A percentile compares a stretch with the other conserved stretches of the same genome.
These are phyloP conservation scores for Porcisia deanei DNA, from an alignment of 208 protist genomes.

Conservation along the genomic window DNA sequence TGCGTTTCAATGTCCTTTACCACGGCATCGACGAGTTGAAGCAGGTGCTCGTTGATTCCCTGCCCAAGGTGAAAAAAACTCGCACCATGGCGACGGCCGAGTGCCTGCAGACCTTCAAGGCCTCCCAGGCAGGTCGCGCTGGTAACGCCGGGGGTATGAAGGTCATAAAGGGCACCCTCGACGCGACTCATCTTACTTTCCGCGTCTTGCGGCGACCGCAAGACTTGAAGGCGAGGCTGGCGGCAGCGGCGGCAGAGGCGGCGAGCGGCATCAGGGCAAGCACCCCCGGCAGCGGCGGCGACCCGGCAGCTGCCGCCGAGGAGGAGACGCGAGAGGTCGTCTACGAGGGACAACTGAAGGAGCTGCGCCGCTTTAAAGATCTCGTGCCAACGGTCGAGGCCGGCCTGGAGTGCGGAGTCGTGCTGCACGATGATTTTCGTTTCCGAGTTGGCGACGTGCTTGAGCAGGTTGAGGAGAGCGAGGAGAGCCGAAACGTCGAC, in stretches of 20 bases:
- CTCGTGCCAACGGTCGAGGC: constrained; percentile 82
- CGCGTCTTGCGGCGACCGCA: constrained; percentile 67
- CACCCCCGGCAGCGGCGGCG: background rate
- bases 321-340: constrained; percentile 55
- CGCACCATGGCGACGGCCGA: constrained; percentile 74
- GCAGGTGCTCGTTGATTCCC: constrained; percentile 60
- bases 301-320: constrained; percentile 29
- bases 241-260: constrained; percentile 10
- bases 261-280: constrained; percentile 9
- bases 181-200: constrained; percentile 58
- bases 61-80: constrained; percentile 70
- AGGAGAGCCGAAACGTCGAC: constrained; percentile 80
- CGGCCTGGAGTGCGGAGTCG: constrained; percentile 89
- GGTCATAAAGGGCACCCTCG: constrained; percentile 78
- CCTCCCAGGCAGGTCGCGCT: constrained; percentile 77
- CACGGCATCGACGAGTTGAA: constrained; percentile 89
- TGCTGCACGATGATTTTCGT: constrained; percentile 87
- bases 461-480: constrained; percentile 76
- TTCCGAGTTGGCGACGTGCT: constrained; percentile 80
- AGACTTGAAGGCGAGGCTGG: constrained; percentile 21
- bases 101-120: constrained; percentile 82
- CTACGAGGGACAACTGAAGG: constrained; percentile 87
- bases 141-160: constrained; percentile 88
- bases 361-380: constrained; percentile 90
- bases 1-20: constrained; percentile 87